A percentile compares a stretch with the other conserved stretches of the same genome.
Evolutionary conservation across 139 green algal genomes (phyloP).

Genomic region (Axilococcus clingmanii): DNA sequence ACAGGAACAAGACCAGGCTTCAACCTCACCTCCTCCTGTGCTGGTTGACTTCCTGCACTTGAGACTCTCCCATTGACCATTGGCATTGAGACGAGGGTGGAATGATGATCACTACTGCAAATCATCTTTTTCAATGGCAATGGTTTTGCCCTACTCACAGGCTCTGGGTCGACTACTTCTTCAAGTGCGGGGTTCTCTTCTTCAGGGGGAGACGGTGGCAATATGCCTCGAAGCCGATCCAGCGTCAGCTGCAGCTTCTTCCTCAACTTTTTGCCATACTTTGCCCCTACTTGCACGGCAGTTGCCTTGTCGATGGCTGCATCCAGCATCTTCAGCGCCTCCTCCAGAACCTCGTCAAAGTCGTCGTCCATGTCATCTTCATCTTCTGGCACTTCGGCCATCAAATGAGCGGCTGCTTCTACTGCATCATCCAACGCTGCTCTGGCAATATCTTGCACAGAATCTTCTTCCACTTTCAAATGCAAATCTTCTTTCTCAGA

Average conservation of each 20-base stretch:
- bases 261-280: constrained; percentile 55
- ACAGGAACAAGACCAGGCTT: too few species aligned
- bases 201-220: background rate
- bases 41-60: too few species aligned
- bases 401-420: constrained; percentile 14
- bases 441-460: constrained; percentile 13
- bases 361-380: too few species aligned
- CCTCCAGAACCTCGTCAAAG: constrained; percentile 18
- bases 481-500: background rate
- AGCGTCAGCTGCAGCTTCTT: constrained; percentile 28
- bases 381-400: constrained; percentile 8
- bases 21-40: too few species aligned
- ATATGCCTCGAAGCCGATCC: constrained; percentile 11
- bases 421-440: constrained; percentile 22
- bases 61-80: background rate
- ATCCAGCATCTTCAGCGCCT: constrained; percentile 21
- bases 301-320: constrained; percentile 19
- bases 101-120: background rate
- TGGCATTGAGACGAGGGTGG: background rate
- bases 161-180: background rate
- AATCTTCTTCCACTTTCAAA: too few species aligned
- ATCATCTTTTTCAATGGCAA: too few species aligned
- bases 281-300: constrained; percentile 26
- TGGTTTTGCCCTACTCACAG: background rate
- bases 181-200: too few species aligned